Base-by-base conservation (phyloP, 306 rosid species). In the Ormosia emarginata region DNA sequence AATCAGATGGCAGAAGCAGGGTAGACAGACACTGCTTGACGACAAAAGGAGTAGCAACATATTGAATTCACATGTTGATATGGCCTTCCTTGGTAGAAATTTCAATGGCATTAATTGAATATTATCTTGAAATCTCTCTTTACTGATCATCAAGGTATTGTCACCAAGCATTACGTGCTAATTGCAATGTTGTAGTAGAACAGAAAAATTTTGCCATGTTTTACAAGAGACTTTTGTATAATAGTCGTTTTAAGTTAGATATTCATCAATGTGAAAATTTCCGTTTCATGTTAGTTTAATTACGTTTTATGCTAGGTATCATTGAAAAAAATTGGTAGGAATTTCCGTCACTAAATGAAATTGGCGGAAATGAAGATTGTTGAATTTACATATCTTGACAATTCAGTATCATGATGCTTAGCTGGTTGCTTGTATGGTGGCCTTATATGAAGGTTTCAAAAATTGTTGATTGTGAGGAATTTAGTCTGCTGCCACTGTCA, bases 131-230 rank as follows among this genome's bases (percentile, higher is more conserved):
- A 33, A 75, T 82, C 69, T 68, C 58, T 58, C 65, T 50, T 52
- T 49, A 40, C 6, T 14, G 74, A 67, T 75, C 57, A 18, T 41
- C 78, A 69, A 58, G 67, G 43, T 66, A 55, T 71, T 63, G 73
- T 66, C 79, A 37, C 67, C 76, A 17, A 56, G 82, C 56, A 13
- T 69, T 55, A 44, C 64, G 8, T 70, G 64, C 74, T 79, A 62
- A 69, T 74, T 69, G 84, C 71, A 52, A 32, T 81, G 77, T 81
- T 77, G 83, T 77, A 66, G 46, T 71, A 71, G 53, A 84, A 17
- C 63, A 4, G 29, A 4, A 24, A 32, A 46, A 7, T 52, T 77
- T 77, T 77, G 62, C 17, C 53, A 29, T 70, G 78, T 36, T 76
- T 46, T 49, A 39, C 14, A 14, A 14, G 46, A 5, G 77, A 57